Evolutionary conservation across 192 early-diverging fungal genomes (phyloP).

Genomic region (Coemansia sp.): DNA sequence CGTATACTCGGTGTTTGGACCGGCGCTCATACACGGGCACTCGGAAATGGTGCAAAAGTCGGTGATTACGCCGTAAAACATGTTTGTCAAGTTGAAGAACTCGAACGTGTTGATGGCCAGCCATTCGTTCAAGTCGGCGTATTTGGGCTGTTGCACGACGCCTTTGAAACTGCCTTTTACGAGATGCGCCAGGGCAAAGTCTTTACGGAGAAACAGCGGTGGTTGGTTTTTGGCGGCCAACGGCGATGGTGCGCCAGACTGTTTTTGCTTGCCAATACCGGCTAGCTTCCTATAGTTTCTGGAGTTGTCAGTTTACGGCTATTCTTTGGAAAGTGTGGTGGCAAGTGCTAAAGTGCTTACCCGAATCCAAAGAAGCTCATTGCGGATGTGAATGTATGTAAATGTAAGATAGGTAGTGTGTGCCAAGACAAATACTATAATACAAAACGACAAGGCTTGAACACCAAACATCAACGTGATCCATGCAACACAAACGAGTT

Average conservation of each 20-base stretch:
- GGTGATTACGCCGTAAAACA: slow-evolving; percentile 85
- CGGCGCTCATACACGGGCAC: slow-evolving; percentile 86
- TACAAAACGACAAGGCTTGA: too few relatives aligned
- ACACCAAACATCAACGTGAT: too few relatives aligned
- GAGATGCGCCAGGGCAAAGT: slow-evolving; percentile 66
- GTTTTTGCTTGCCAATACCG: slow-evolving; percentile 54
- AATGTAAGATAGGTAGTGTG: too few relatives aligned
- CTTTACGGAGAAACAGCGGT: slow-evolving; percentile 65
- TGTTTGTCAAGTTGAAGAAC: slow-evolving; percentile 89
- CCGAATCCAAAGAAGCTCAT: slow-evolving; percentile 57
- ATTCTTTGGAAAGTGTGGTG: not conserved
- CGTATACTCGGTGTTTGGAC: slow-evolving; percentile 79
- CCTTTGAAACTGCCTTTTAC: slow-evolving; percentile 92
- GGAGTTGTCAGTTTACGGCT: not conserved
- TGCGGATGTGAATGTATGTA: not conserved
- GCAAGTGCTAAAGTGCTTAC: slow-evolving; percentile 16
- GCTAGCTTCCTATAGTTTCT: slow-evolving; percentile 36
- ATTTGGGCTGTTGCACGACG: slow-evolving; percentile 85
- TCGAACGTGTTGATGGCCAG: slow-evolving; percentile 83
- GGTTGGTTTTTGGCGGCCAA: slow-evolving; percentile 28
- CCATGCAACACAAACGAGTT: too few relatives aligned
- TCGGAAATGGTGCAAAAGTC: slow-evolving; percentile 82
- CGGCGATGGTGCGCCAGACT: slow-evolving; percentile 22
- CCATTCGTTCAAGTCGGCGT: slow-evolving; percentile 95
- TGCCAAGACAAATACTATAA: too few relatives aligned